Evolutionary conservation across 208 protist species (phyloP).

Genomic region (Crithidia acanthocephali): DNA sequence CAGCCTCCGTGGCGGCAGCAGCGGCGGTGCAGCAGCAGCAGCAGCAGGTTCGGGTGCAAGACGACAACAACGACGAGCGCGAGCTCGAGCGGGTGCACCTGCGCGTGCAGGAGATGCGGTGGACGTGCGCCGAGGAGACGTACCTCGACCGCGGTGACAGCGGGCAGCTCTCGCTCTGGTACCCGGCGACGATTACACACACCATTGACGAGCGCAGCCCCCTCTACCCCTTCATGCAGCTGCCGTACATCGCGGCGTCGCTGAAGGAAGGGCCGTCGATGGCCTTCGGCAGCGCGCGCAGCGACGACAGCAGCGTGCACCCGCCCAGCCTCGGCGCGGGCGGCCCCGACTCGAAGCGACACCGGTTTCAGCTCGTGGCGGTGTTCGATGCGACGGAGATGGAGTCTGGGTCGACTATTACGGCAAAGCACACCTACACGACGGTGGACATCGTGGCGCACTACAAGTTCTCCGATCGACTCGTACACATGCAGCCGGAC

Average conservation of each 20-base stretch:
- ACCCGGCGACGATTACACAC: conserved; percentile 76
- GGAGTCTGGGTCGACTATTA: conserved; percentile 73
- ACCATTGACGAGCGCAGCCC: conserved; percentile 77
- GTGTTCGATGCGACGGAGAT: conserved; percentile 85
- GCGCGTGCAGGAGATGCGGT: conserved; percentile 71
- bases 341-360: neutral
- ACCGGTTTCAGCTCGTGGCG: conserved; percentile 77
- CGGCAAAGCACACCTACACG: conserved; percentile 76
- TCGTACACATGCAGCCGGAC: conserved; percentile 61
- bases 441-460: conserved; percentile 72
- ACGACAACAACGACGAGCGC: conserved; percentile 10
- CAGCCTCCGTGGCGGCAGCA: neutral
- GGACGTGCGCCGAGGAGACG: conserved; percentile 69
- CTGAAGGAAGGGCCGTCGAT: conserved; percentile 14
- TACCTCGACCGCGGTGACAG: conserved; percentile 47
- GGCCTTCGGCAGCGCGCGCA: conserved; percentile 11
- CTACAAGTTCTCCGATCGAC: conserved; percentile 79
- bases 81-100: conserved; percentile 59
- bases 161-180: conserved; percentile 78
- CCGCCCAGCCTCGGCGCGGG: conserved; percentile 5
- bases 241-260: conserved; percentile 31
- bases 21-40: conserved; percentile 1
- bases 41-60: neutral
- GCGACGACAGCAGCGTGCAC: conserved; percentile 13
- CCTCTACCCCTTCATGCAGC: conserved; percentile 68